Evolutionary conservation across 2,329 filamentous ascomycete genomes (phyloP).

Genomic region (Daldinia sp.): DNA sequence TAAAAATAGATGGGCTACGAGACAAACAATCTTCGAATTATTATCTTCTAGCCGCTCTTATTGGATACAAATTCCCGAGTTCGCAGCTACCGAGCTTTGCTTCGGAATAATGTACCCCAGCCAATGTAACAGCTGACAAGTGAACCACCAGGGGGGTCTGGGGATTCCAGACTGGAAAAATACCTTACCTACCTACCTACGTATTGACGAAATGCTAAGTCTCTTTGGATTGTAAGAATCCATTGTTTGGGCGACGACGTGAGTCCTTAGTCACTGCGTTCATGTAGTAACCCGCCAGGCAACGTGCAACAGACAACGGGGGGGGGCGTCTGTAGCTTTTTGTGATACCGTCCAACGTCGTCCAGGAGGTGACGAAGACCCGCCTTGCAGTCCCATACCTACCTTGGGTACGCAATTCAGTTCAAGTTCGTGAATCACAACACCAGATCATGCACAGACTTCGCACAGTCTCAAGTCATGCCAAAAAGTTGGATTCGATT

Average conservation of each 20-base stretch:
- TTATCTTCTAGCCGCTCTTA: not conserved
- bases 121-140: not conserved
- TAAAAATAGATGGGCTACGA: conserved; percentile 1
- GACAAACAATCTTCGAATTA: not conserved
- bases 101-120: not conserved
- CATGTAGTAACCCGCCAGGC: conserved; percentile 5
- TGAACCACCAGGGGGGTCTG: no score
- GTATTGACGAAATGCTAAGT: not conserved
- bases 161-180: not conserved
- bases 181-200: no score
- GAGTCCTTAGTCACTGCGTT: not conserved
- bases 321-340: conserved; percentile 2
- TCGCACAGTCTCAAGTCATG: not conserved
- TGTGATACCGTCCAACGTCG: conserved; percentile 13
- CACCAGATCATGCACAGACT: not conserved
- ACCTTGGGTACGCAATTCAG: no score
- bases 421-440: conserved; percentile 15
- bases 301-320: conserved; percentile 15
- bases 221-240: not conserved
- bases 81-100: not conserved
- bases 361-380: conserved; percentile 16
- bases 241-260: not conserved
- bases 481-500: not conserved
- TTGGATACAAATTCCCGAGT: not conserved
- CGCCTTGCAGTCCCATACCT: not conserved